Evolutionary conservation across 176 grass and related monocot genomes (phyloP), one percentile per base, ranked within the genome.

Genomic region (Carex myosuroides): DNA sequence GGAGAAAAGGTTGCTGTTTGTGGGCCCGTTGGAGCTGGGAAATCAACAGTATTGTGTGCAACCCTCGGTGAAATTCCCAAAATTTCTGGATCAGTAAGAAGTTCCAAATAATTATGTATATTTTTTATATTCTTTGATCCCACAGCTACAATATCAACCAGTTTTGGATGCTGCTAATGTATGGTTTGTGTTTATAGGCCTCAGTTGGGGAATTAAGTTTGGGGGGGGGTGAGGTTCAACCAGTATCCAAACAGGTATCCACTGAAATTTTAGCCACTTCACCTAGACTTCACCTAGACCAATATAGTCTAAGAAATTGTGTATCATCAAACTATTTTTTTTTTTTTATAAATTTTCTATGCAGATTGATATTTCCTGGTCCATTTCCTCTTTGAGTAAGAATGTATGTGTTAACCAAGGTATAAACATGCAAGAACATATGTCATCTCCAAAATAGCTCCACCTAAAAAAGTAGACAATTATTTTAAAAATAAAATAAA

Each of bases 61-160:
- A 88, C 86, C 50, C 90, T 97, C 29, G 90, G 94, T 4, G 94
- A 97, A 80, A 92, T 94, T 79, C 92, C 90, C 17, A 92, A 83
- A 86, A 87, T 94, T 3, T 92, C 88, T 2, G 94, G 94, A 91
- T 85, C 84, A 52, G 92, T 92, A 89, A 83, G 87, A 85, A 20
- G 42, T 24, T 16, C 0, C 0, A 18, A 13, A 42, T 68, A 35
- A 52, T 60, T 60, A 58, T 26, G 59, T 70, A 21, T 58, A 63
- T 39, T 32, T 61, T 56, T 57, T 65, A 75, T 50, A 24, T 29
- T 53, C 14, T 50, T 74, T 73, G 7, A 73, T 73, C 6, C 42
- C 17, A 12, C 39, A 10, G 22, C 37, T 24, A 73, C n/a, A 13
- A 73, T 61, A 22, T 70, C 30, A 8, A 70, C 14, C 13, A n/a